Conservation (phyloP, 345 rosid genomes). For the Hevea brasiliensis region DNA sequence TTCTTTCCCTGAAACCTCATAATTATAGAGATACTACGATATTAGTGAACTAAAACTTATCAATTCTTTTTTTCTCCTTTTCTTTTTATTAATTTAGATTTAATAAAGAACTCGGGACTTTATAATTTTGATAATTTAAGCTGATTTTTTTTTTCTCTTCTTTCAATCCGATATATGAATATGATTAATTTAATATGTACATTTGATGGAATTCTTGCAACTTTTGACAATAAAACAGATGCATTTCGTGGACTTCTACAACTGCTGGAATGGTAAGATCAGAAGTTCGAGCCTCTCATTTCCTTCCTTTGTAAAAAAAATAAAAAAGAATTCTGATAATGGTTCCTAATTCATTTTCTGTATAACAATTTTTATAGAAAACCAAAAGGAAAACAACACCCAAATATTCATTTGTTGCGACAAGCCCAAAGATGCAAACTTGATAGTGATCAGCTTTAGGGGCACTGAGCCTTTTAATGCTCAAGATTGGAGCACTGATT, state of each 20-base stretch:
- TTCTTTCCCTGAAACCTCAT: too few species aligned
- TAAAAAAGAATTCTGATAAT: too few species aligned
- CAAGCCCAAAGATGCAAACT: constrained; percentile 74
- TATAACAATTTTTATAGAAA: background rate
- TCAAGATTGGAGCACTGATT: constrained; percentile 74
- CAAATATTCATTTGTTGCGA: constrained; percentile 69
- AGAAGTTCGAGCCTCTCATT: constrained; percentile 28
- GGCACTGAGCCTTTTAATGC: constrained; percentile 91
- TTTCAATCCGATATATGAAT: too few species aligned
- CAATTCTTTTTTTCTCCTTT: too few species aligned
- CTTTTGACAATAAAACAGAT: constrained; percentile 48
- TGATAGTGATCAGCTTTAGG: constrained; percentile 75
- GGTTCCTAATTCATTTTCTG: too few species aligned
- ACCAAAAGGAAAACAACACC: constrained; percentile 54
- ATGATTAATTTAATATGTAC: background rate
- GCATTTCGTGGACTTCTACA: constrained; percentile 74
- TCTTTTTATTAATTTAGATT: too few species aligned
- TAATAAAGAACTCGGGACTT: too few species aligned
- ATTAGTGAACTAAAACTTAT: too few species aligned
- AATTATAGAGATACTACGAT: too few species aligned
- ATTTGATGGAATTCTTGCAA: background rate
- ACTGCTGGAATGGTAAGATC: constrained; percentile 90
- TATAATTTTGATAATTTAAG: too few species aligned
- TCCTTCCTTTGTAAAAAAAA: background rate
- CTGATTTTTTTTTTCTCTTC: background rate